Percentiles rank a stretch among this genome's conserved stretches.
Conservation (phyloP, 306 rosid species). For the Rosa lucieae region DNA sequence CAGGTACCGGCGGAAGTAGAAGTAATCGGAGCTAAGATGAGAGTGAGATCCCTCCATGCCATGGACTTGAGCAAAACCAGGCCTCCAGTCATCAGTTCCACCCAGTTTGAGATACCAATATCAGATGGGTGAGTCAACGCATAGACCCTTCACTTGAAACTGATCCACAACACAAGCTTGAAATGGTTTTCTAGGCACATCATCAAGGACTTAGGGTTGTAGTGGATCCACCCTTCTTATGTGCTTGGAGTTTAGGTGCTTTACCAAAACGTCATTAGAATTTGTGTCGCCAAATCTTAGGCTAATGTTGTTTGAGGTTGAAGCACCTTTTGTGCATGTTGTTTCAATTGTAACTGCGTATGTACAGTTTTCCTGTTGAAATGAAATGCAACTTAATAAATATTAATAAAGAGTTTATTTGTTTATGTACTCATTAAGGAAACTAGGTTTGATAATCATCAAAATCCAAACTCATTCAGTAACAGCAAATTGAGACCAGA, state of each 20-base stretch:
- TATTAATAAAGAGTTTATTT: neutral
- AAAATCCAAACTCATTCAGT: no score
- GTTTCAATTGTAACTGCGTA: conserved; percentile 65
- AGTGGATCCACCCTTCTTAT: conserved; percentile 55
- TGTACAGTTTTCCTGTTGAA: conserved; percentile 52
- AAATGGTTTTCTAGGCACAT: conserved; percentile 67
- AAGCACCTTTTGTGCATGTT: conserved; percentile 77
- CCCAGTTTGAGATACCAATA: conserved; percentile 60
- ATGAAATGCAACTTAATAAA: neutral
- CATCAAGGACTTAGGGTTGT: conserved; percentile 56
- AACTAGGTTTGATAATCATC: no score
- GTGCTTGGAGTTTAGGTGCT: conserved; percentile 58
- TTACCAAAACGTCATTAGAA: conserved; percentile 59
- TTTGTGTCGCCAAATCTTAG: conserved; percentile 78
- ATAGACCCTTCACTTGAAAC: conserved; percentile 57
- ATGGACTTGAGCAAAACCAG: conserved; percentile 60
- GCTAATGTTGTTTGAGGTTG: conserved; percentile 62
- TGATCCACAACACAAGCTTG: conserved; percentile 77
- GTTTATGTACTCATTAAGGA: neutral
- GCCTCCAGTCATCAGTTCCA: conserved; percentile 81
- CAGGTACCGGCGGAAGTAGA: conserved; percentile 55
- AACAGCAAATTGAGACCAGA: no score
- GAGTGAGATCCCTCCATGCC: conserved; percentile 34
- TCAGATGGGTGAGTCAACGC: conserved; percentile 64
- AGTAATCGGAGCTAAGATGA: conserved; percentile 54